These are phyloP conservation scores for Begonia peltatifolia DNA, from an alignment of 306 rosid genomes.

Conservation along the genomic window DNA sequence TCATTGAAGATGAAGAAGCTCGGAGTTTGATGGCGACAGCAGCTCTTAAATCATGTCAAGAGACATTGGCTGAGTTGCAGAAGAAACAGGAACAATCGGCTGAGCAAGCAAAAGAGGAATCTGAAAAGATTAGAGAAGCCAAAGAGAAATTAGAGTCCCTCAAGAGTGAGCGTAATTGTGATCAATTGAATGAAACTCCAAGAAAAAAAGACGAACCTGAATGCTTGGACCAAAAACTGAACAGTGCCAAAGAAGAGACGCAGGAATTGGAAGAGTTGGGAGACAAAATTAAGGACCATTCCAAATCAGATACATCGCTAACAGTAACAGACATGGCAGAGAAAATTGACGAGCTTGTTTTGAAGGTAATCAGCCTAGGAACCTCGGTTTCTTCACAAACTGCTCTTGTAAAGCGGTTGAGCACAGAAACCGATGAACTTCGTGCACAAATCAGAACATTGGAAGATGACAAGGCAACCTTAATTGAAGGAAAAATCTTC, in stretches of 20 bases:
- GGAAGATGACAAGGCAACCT: constrained; percentile 47
- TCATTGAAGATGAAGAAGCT: constrained; percentile 72
- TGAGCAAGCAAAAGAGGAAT: constrained; percentile 48
- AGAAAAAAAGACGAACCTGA: constrained; percentile 13
- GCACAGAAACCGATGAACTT: constrained; percentile 57
- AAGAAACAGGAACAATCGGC: constrained; percentile 46
- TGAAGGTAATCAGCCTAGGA: constrained; percentile 62
- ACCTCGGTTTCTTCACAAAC: constrained; percentile 60
- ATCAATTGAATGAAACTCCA: constrained; percentile 14
- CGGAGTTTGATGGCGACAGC: constrained; percentile 78
- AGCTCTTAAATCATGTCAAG: constrained; percentile 75
- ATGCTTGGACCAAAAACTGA: constrained; percentile 18
- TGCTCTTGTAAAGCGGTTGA: constrained; percentile 49
- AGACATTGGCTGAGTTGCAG: constrained; percentile 41
- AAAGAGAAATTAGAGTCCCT: constrained; percentile 41
- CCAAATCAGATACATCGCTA: constrained; percentile 32
- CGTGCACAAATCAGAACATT: constrained; percentile 41
- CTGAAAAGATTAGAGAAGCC: constrained; percentile 34
- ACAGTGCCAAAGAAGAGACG: constrained; percentile 16
- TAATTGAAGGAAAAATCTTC: constrained; percentile 30
- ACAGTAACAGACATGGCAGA: constrained; percentile 72
- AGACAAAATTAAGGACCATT: constrained; percentile 41
- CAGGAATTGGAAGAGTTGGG: constrained; percentile 30
- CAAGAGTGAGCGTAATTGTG: constrained; percentile 28
- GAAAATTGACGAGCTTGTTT: constrained; percentile 75